Evolutionary conservation across 768 basidiomycete species (phyloP), one percentile per base, ranked within the genome.

Genomic region (Macrolepiota dolichaula): DNA sequence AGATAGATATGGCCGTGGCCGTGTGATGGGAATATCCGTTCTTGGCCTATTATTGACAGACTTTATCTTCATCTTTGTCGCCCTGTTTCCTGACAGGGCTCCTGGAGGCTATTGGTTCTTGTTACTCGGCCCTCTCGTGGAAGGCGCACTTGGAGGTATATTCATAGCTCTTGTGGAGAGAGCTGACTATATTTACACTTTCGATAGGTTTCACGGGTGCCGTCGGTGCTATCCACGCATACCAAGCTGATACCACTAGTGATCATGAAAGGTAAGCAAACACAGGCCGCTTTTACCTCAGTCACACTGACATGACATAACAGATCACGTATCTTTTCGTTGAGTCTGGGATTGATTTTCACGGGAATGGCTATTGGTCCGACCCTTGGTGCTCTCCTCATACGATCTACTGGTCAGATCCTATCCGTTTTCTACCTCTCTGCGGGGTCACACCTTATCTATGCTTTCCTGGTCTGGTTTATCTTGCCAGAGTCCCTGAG

Each of bases 91-190:
- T 38, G 75, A 83, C 55, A 66, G 72, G 5, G 74, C 92, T 3
- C 94, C 93, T 1, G 91, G 90, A 1, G 89, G 91, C 5, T 95
- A 94, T 71, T 89, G 90, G 81, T 88, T 92, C 68, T 75, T 93
- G 25, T 62, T 93, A 12, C 60, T 89, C 19, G 86, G 87, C 1
- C 83, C 88, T 10, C 61, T 85, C 5, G 62, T 91, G 1, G 89
- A 92, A 63, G 93, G 94, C 11, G 62, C 79, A 17, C 72, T 91
- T 13, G 94, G 94, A 57, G 89, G 94, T 86, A 63, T 63, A 63
- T 36, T 1, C 19, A n/a, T 44, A 55, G 67, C 12, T 40, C 13
- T 11, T 38, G 12, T 19, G 11, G 0, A 10, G 49, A 36, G 25
- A 22, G 12, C 32, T 15, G 25, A 27, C 10, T 11, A 37, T 63